A percentile compares a stretch with the other conserved stretches of the same genome.
Evolutionary conservation across 441 rosid species (phyloP).

Genomic region (Sinapis alba): DNA sequence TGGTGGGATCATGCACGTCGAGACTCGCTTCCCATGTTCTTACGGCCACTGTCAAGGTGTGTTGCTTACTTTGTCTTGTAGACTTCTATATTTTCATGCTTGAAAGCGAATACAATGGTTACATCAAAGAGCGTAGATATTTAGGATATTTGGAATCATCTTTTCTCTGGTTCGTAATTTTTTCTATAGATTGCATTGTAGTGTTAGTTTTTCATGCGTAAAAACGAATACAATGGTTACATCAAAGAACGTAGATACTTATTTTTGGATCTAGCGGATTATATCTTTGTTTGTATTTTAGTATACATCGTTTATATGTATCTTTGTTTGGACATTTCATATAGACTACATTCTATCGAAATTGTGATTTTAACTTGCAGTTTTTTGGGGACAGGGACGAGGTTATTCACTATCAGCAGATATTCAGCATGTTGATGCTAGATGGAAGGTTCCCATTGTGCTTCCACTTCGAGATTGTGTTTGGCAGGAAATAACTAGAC

Average conservation of each 20-base stretch:
- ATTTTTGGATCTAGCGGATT: not conserved
- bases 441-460: constrained; percentile 86
- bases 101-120: no score
- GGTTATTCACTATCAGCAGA: constrained; percentile 96
- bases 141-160: not conserved
- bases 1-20: constrained; percentile 78
- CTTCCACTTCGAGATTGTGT: constrained; percentile 95
- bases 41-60: constrained; percentile 89
- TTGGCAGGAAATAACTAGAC: constrained; percentile 65
- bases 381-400: constrained; percentile 63
- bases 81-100: no score
- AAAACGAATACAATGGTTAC: no score
- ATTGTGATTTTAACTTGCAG: not conserved
- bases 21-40: constrained; percentile 87
- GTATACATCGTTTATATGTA: not conserved
- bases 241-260: no score
- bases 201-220: not conserved
- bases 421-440: constrained; percentile 86
- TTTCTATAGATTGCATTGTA: not conserved
- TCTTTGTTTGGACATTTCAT: not conserved
- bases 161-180: constrained; percentile 2
- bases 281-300: not conserved
- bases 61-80: constrained; percentile 12
- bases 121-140: no score
- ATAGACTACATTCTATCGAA: not conserved